Conservation (phyloP, 306 rosid species). For the Inga laurina region DNA sequence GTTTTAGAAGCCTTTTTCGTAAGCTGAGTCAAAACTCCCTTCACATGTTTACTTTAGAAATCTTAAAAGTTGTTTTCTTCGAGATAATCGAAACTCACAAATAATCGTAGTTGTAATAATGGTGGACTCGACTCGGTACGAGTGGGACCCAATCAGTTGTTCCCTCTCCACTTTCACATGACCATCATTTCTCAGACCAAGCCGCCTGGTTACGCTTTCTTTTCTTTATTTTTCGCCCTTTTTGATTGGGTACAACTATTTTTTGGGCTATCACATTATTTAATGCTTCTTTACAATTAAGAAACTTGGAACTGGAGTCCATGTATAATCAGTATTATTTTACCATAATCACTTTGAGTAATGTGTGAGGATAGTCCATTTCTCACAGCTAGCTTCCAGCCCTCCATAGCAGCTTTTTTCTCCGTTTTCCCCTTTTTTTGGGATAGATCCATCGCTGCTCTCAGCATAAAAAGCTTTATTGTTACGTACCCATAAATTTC, state of each 20-base stretch:
- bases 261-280: background rate
- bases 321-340: background rate
- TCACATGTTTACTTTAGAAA: too few species aligned
- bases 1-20: too few species aligned
- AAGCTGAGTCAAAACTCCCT: fast-evolving
- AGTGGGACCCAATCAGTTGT: conserved; percentile 33
- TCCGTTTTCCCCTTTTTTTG: too few species aligned
- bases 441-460: background rate
- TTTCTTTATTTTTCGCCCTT: background rate
- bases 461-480: background rate
- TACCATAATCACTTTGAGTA: background rate
- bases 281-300: conserved; percentile 21
- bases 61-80: too few species aligned
- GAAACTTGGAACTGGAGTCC: conserved; percentile 15
- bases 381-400: background rate
- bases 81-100: too few species aligned
- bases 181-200: conserved; percentile 37
- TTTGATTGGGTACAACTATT: background rate
- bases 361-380: background rate
- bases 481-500: background rate
- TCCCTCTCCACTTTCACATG: conserved; percentile 38
- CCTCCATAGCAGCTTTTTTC: background rate
- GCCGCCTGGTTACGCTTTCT: background rate
- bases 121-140: background rate
- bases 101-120: background rate